Base-by-base conservation (phyloP, 805 yeast genomes). In the Kluyveromyces aestuarii region DNA sequence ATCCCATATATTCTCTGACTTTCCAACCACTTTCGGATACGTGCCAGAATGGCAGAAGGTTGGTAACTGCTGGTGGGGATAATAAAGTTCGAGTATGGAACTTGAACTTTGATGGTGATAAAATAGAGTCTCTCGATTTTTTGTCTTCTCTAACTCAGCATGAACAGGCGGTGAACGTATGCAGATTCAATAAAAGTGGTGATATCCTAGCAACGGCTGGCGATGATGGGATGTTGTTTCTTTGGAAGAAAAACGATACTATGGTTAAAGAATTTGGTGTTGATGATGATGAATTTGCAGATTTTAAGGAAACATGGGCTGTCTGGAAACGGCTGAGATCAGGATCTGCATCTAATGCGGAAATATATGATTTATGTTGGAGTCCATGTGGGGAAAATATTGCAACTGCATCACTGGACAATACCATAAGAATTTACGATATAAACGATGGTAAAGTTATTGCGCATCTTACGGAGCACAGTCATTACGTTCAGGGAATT, bases 31-130 rank as follows among this genome's bases (percentile, higher is more conserved):
- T 40, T n/a, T 56, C 38, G 38, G 40, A 8, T 37, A 51, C 10
- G 55, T 59, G 21, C 41, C 47, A 10, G 30, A 55, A 19, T 60
- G 75, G 0, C 56, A 60, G 19, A 27, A 74, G 95, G 45, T 68
- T 91, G 36, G 91, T 83, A 3, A 91, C 98, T 0, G 96, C 88
- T 0, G 98, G 98, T 21, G 97, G 97, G 40, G 99, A 93, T 65
- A 86, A 84, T 62, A 86, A 87, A 56, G 84, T 88, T n/a, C 73
- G 97, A 45, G 67, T 79, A 27, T 74, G 84, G 80, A 55, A 55
- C 47, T 52, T 63, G 51, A 59, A 58, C 46, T 50, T 56, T 39
- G 59, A 58, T 35, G 58, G 62, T 21, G 45, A 46, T 18, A 62
- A 61, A 45, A 55, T 64, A 16, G 70, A 69, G n/a, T 61, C 77